Conservation (phyloP, 805 yeast genomes). For the Metschnikowia bowlesiae region DNA sequence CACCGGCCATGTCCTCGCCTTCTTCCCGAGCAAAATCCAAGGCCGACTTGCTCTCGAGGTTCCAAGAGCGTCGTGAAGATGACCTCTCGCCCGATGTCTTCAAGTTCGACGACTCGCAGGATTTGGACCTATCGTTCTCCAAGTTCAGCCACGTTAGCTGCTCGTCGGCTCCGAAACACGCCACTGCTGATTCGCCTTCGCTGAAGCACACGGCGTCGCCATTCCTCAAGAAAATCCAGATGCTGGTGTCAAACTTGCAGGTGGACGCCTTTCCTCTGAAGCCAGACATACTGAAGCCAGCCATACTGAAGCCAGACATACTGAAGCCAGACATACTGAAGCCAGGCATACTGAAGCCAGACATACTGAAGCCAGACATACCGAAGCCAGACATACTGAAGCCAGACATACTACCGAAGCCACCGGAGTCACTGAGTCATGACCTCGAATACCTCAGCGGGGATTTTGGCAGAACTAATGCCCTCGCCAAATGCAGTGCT, state of each 20-base stretch:
- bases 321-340: no score
- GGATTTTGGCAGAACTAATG: no score
- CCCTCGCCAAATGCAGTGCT: no score
- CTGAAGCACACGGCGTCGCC: constrained; percentile 20
- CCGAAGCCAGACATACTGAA: no score
- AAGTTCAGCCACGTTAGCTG: constrained; percentile 32
- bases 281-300: neutral
- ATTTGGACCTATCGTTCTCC: constrained; percentile 31
- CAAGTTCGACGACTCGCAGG: constrained; percentile 22
- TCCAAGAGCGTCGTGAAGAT: constrained; percentile 14
- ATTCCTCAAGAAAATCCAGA: constrained; percentile 27
- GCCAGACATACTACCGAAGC: no score
- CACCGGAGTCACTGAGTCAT: no score
- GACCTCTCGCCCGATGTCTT: constrained; percentile 24
- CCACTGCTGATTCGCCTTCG: constrained; percentile 2
- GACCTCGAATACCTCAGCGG: no score
- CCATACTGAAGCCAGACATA: no score
- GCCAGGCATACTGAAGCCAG: neutral
- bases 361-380: no score
- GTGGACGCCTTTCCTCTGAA: constrained; percentile 6
- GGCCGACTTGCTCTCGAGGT: constrained; percentile 10
- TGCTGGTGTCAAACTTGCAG: constrained; percentile 10
- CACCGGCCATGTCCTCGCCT: neutral
- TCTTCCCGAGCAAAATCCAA: constrained; percentile 2
- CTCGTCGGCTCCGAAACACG: constrained; percentile 5